Evolutionary conservation across 495 filamentous ascomycete genomes (phyloP), one percentile per base, ranked within the genome.

Genomic region (Daldinia grandis): DNA sequence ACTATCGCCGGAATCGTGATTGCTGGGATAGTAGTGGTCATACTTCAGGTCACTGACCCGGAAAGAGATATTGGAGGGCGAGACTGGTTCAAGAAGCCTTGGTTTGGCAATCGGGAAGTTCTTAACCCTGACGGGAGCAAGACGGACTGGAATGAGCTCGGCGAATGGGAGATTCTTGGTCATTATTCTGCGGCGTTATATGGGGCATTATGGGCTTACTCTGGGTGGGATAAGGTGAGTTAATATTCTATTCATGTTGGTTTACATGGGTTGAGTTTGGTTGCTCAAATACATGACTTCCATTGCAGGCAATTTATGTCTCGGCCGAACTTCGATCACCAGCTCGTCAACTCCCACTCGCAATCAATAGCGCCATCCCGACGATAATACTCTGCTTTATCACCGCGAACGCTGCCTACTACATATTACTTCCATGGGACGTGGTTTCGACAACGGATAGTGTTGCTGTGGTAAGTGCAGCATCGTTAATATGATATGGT

Each of bases 141-240:
- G 8, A 83, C 84, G 12, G 80, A 87, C 30, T 88, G 86, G 86
- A 73, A 65, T 1, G 50, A 61, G 5, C 25, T 86, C 24, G 70
- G 76, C 5, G 60, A 65, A 12, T 88, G 86, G 86, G 81, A 85
- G 61, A 66, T 81, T 19, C 76, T 87, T 51, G 86, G 86, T 0
- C 82, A 87, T 64, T 82, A 83, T 31, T 85, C 83, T 4, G 79
- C 86, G 0, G 86, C 85, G 0, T 62, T 87, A 2, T 87, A 87
- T 66, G 86, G 81, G 0, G 87, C 84, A 0, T 61, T 87, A 31
- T 89, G 86, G 86, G 86, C 83, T 4, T 89, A 87, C 58, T 84
- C 81, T 1, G 87, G 87, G 4, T 89, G 87, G 87, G 87, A 89
- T 64, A 87, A 88, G 74, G 86, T 86, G 60, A 73, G 80, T 62